Base-by-base conservation (phyloP, 2,329 filamentous ascomycete species). In the Ophiognomonia clavigignenti-juglandacearum region DNA sequence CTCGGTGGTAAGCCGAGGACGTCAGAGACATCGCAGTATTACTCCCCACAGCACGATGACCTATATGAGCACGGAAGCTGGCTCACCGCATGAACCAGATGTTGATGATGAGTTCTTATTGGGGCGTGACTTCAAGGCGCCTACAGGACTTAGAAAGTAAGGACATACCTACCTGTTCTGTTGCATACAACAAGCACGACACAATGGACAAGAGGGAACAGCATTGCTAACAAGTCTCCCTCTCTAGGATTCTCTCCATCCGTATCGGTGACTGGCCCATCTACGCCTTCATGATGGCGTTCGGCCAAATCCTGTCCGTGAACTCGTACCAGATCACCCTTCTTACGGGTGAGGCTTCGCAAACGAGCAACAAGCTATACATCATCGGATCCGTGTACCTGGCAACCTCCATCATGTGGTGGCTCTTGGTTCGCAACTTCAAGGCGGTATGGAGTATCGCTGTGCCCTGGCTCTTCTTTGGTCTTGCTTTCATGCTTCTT, bases 261-360 rank as follows among this genome's bases (percentile, higher is more conserved):
- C 75, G 78, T 24, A 62, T 83, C 47, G 77, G 76, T 20, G 78
- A 82, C 56, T 84, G 80, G 80, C 81, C 80, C 1, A 59, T 83
- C 9, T 84, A 84, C 60, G 75, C 77, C 7, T 70, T 84, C 52
- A 68, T 84, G 45, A 72, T 84, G 24, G 78, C 78, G 10, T 69
- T 82, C 24, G 77, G 78, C 20, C 80, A 84, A 56, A 77, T 84
- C 52, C 76, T 84, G 41, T 78, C 81, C 2, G 77, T 79, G 48
- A 84, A 83, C 61, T 83, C 79, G 1, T 84, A 84, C 62, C 82
- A 85, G 58, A 80, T 85, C 57, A 83, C 81, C 1, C 69, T 86
- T 16, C 70, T 86, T 19, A 81, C 79, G 0, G 82, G 82, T 20
- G 75, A 81, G 56, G 69, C 80, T 16, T 80, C 78, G 48, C 72